Evolutionary conservation across 1,284 basidiomycete species (phyloP), one percentile per base, ranked within the genome.

Genomic region (Marasmius sp.): DNA sequence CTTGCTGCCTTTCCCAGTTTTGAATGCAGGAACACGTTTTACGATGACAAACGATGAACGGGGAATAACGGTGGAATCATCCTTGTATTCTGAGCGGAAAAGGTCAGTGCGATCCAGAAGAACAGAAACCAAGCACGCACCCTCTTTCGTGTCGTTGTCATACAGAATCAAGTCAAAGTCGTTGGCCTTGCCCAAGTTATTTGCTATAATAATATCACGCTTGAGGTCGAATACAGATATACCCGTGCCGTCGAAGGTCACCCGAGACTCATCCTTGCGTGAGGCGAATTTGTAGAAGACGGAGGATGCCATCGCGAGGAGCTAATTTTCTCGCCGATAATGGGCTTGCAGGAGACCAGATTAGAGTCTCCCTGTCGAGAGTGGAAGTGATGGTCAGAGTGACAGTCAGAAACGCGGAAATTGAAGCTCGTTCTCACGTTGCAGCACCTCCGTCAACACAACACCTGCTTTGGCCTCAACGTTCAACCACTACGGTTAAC

Each of bases 141-240:
- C 95, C 85, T 96, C 92, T 66, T 93, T 91, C 11, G 91, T 89
- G n/a, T 88, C 86, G 58, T 86, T 81, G 72, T 97, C 94, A 71
- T 89, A 92, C 37, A 99, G 82, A 61, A 87, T 87, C 45, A 99
- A 84, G 77, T 99, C 97, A 81, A 99, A 98, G 74, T 99, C 97
- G 72, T 92, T 94, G 64, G 95, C 95, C 80, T 97, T 97, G 79
- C 87, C 88, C 70, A 99, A 89, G 75, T 93, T 96, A 77, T 98
- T 98, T 73, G 91, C 92, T 66, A 97, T 81, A 71, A 99, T 97
- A 74, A 99, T 94, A 80, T 99, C 97, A 80, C 92, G 93, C 82
- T 99, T 99, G 75, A 99, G 83, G 77, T 99, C 97, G 84, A 98
- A 99, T 66, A 99, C 94, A 70, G 95, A 96, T 74, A 99, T 98